Evolutionary conservation across 208 protist genomes (phyloP), one percentile per base, ranked within the genome.

Genomic region (Plasmodiophora brassicae): DNA sequence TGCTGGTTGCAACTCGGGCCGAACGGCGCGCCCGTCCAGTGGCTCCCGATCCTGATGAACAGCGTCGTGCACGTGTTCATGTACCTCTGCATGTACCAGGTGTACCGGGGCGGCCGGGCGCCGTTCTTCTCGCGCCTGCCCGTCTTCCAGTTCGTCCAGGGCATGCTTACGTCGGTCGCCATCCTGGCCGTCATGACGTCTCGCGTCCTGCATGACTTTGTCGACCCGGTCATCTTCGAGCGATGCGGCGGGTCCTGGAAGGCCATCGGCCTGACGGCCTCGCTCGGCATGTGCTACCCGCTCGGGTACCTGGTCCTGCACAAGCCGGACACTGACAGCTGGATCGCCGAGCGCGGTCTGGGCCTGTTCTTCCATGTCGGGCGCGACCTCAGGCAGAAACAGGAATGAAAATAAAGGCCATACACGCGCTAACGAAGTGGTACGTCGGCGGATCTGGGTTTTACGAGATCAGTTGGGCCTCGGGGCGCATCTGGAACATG

Each of bases 61-160:
- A 44, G 65, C 65, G 65, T 78, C 41, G 65, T 78, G 32, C 65
- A 78, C 41, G 65, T 78, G n/a, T 78, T 78, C 41, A 78, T 78
- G 65, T 78, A 78, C n/a, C 65, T 78, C 32, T 78, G 65, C n/a
- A 78, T 78, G 65, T 78, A 38, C 65, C 65, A 78, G 41, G 65
- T 32, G 65, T 78, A 78, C 65, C 32, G 65, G n/a, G 65, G 65
- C n/a, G 65, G 65, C n/a, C 32, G 65, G n/a, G 41, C 65, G n/a
- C 65, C 65, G 41, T 78, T 78, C n/a, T 78, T 36, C n/a, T 36
- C 65, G 5, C 32, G 14, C n/a, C 65, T 78, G 5, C 65, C 65
- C 10, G 41, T 78, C 32, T 32, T 78, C 41, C 65, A 78, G n/a
- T 78, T 78, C 41, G 5, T 78, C 20, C 65, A 78, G 41, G 65